Percentiles rank a stretch among this genome's conserved stretches.
phyloP scores from a whole-genome alignment of 257 asterid species.

The Penstemon eatonii region DNA sequence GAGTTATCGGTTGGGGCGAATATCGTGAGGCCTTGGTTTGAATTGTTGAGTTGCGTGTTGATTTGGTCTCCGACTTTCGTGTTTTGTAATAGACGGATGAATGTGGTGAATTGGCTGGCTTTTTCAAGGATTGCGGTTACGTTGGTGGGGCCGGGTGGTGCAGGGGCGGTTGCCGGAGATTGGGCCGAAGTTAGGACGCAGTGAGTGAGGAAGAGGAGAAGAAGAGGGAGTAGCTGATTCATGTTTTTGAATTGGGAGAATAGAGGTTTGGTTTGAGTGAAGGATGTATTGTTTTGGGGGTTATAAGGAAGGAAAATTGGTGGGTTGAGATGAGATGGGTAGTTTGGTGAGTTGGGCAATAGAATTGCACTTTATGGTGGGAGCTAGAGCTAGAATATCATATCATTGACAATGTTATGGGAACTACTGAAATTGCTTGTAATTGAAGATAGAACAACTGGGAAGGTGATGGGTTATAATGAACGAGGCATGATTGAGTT shows the following conservation, averaged over 20 bases:
- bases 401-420: slow-evolving; percentile 28
- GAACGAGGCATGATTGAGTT: slow-evolving; percentile 1
- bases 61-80: slow-evolving; percentile 47
- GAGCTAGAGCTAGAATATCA: slow-evolving; percentile 15
- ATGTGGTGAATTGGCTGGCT: slow-evolving; percentile 40
- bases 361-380: slow-evolving; percentile 35
- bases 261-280: slow-evolving; percentile 21
- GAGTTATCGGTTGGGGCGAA: slow-evolving; percentile 51
- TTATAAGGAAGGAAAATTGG: slow-evolving; percentile 11
- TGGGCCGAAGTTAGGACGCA: slow-evolving; percentile 29
- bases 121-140: slow-evolving; percentile 53
- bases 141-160: slow-evolving; percentile 47
- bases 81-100: slow-evolving; percentile 52
- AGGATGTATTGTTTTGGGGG: neutral
- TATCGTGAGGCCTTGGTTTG: slow-evolving; percentile 43
- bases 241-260: neutral
- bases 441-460: slow-evolving; percentile 34
- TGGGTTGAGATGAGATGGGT: slow-evolving; percentile 25
- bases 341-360: slow-evolving; percentile 34
- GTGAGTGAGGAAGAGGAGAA: neutral
- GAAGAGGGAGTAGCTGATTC: neutral
- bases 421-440: slow-evolving; percentile 47
- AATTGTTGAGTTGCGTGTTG: slow-evolving; percentile 39
- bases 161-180: slow-evolving; percentile 46
- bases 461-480: too few relatives aligned